These are phyloP conservation scores for Epithele typhae DNA, from an alignment of 768 basidiomycete species.

Conservation along the genomic window DNA sequence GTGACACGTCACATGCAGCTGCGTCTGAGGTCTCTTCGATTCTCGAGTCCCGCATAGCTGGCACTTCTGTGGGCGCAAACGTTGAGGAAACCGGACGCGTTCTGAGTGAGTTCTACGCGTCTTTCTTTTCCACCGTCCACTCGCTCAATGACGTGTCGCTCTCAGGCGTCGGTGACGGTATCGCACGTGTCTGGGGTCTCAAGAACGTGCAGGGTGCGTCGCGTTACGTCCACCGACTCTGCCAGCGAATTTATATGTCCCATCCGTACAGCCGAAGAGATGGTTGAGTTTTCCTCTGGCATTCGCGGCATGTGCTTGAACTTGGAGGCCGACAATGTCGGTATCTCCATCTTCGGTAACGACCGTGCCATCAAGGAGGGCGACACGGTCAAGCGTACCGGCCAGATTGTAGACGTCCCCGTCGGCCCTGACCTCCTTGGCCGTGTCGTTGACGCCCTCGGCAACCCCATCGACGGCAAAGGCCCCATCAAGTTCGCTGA, in stretches of 20 bases:
- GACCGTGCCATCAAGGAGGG: slow-evolving; percentile 99
- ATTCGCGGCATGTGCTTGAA: slow-evolving; percentile 99
- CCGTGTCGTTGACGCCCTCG: slow-evolving; percentile 98
- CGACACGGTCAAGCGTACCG: slow-evolving; percentile 99
- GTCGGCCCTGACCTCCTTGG: slow-evolving; percentile 97
- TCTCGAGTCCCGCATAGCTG: slow-evolving; percentile 97
- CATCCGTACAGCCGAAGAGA: slow-evolving; percentile 83
- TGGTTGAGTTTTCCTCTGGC: slow-evolving; percentile 99
- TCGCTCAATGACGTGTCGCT: slow-evolving; percentile 17
- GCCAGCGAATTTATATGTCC: slow-evolving; percentile 18
- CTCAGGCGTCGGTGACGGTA: slow-evolving; percentile 96
- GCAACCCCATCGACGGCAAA: slow-evolving; percentile 99
- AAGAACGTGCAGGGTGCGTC: slow-evolving; percentile 91
- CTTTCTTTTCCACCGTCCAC: slow-evolving; percentile 19
- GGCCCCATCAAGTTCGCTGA: slow-evolving; percentile 92
- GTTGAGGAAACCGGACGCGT: slow-evolving; percentile 99
- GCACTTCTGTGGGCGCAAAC: slow-evolving; percentile 84
- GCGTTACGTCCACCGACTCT: not conserved
- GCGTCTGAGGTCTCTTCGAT: slow-evolving; percentile 99
- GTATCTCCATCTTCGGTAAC: slow-evolving; percentile 99
- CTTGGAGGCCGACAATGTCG: slow-evolving; percentile 99
- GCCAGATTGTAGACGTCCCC: slow-evolving; percentile 99
- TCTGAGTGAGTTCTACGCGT: slow-evolving; percentile 62
- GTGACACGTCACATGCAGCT: slow-evolving; percentile 50
- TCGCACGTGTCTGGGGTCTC: slow-evolving; percentile 98